These are phyloP conservation scores for Debaryomyces hansenii DNA, from an alignment of 805 yeast genomes.

Conservation along the genomic window DNA sequence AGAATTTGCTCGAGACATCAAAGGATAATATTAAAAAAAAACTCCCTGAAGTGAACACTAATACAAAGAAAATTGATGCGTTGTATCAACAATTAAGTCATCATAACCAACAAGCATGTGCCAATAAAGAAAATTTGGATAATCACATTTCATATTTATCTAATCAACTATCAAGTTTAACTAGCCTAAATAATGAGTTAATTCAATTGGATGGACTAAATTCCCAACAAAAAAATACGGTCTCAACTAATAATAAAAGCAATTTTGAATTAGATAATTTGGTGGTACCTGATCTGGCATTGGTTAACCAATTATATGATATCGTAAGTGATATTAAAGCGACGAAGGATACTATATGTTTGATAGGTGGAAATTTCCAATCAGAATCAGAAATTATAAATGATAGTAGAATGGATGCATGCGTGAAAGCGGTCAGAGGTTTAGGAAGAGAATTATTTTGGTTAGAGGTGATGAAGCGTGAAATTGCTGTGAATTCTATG, in stretches of 20 bases:
- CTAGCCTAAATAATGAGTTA: conserved; percentile 25
- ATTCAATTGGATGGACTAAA: conserved; percentile 24
- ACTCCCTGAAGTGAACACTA: conserved; percentile 12
- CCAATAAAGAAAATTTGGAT: conserved; percentile 31
- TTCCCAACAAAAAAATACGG: conserved; percentile 13
- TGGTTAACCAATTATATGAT: conserved; percentile 60
- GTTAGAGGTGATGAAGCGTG: conserved; percentile 36
- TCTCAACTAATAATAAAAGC: conserved; percentile 12
- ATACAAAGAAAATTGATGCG: conserved; percentile 22
- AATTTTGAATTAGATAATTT: conserved; percentile 32
- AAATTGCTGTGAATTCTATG: conserved; percentile 26
- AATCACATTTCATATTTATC: conserved; percentile 28
- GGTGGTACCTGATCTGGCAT: conserved; percentile 38
- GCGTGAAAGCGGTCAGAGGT: conserved; percentile 36
- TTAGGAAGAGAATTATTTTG: conserved; percentile 42
- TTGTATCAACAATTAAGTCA: conserved; percentile 32
- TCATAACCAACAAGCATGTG: conserved; percentile 36
- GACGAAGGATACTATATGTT: conserved; percentile 62
- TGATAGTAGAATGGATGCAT: conserved; percentile 30
- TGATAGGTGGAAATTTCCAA: conserved; percentile 52
- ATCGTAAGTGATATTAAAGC: conserved; percentile 68
- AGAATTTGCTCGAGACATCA: not conserved
- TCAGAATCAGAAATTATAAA: conserved; percentile 33
- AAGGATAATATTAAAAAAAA: conserved; percentile 8
- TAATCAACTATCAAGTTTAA: conserved; percentile 22